Evolutionary conservation across 805 yeast genomes (phyloP).

Genomic region (Suhomyces tanzawaensis): DNA sequence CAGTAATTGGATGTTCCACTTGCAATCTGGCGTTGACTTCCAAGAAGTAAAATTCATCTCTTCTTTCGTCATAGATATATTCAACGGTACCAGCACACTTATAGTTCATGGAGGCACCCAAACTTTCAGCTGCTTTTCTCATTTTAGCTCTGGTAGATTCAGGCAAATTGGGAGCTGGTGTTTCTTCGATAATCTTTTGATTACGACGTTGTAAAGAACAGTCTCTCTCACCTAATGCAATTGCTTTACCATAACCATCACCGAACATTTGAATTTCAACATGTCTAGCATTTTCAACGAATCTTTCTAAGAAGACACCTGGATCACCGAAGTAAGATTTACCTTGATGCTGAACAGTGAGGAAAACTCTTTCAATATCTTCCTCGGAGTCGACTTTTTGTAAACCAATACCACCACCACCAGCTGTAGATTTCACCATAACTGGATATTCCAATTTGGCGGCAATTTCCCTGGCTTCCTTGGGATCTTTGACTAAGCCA

Average conservation of each 20-base stretch:
- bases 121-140: slow-evolving; percentile 80
- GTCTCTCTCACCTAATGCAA: slow-evolving; percentile 95
- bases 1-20: slow-evolving; percentile 97
- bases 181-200: slow-evolving; percentile 94
- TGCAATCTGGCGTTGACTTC: slow-evolving; percentile 97
- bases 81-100: slow-evolving; percentile 98
- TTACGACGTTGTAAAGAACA: slow-evolving; percentile 97
- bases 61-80: slow-evolving; percentile 80
- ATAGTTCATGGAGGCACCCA: slow-evolving; percentile 81
- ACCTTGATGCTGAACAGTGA: slow-evolving; percentile 92
- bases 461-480: slow-evolving; percentile 77
- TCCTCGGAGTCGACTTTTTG: slow-evolving; percentile 84
- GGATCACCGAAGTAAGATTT: slow-evolving; percentile 89
- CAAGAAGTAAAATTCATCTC: slow-evolving; percentile 89
- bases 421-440: slow-evolving; percentile 97
- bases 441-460: slow-evolving; percentile 78
- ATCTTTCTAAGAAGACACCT: slow-evolving; percentile 92
- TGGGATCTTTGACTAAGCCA: slow-evolving; percentile 66
- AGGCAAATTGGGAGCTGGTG: slow-evolving; percentile 95
- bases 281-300: slow-evolving; percentile 92
- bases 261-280: slow-evolving; percentile 97
- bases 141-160: slow-evolving; percentile 69
- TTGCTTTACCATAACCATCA: slow-evolving; percentile 90
- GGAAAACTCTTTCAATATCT: slow-evolving; percentile 82
- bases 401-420: slow-evolving; percentile 98